phyloP scores from a whole-genome alignment of 495 filamentous ascomycete genomes.

The Aspergillus wentii region DNA sequence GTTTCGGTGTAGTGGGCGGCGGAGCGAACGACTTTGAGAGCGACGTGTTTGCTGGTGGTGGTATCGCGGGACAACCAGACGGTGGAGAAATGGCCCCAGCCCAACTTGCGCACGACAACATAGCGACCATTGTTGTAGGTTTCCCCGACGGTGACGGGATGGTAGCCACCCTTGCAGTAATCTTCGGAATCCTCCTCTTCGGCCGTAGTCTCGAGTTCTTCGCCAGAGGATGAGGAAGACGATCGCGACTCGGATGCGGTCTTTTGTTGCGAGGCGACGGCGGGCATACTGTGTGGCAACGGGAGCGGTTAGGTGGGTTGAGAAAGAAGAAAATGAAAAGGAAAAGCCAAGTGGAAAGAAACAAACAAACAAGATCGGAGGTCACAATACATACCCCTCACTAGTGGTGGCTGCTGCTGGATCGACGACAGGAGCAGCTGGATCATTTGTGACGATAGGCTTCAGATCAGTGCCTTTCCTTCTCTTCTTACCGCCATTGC shows the following conservation, averaged over 20 bases:
- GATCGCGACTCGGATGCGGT: too few species aligned
- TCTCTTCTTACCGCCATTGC: slow-evolving; percentile 71
- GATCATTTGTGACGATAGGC: slow-evolving; percentile 84
- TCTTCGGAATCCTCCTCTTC: slow-evolving; percentile 99
- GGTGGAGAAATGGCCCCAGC: slow-evolving; percentile 98
- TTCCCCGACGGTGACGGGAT: slow-evolving; percentile 89
- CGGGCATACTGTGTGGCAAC: slow-evolving; percentile 39
- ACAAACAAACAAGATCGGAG: slow-evolving; percentile 11
- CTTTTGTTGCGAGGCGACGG: slow-evolving; percentile 16
- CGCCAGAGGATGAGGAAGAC: slow-evolving; percentile 81
- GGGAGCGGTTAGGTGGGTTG: slow-evolving; percentile 35
- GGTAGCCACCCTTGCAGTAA: slow-evolving; percentile 98
- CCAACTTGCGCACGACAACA: slow-evolving; percentile 92
- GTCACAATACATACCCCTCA: slow-evolving; percentile 45
- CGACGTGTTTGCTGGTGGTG: slow-evolving; percentile 86
- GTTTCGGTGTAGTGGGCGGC: slow-evolving; percentile 98
- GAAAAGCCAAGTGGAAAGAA: slow-evolving; percentile 30
- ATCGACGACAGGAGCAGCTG: slow-evolving; percentile 31
- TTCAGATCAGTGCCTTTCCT: slow-evolving; percentile 82
- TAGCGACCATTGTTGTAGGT: slow-evolving; percentile 98
- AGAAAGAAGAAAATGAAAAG: slow-evolving; percentile 11
- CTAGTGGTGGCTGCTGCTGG: slow-evolving; percentile 34
- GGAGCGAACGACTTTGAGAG: slow-evolving; percentile 94
- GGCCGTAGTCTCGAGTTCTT: slow-evolving; percentile 86
- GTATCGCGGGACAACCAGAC: slow-evolving; percentile 97